Evolutionary conservation across 345 rosid species (phyloP).

Genomic region (Aquilaria malaccensis): DNA sequence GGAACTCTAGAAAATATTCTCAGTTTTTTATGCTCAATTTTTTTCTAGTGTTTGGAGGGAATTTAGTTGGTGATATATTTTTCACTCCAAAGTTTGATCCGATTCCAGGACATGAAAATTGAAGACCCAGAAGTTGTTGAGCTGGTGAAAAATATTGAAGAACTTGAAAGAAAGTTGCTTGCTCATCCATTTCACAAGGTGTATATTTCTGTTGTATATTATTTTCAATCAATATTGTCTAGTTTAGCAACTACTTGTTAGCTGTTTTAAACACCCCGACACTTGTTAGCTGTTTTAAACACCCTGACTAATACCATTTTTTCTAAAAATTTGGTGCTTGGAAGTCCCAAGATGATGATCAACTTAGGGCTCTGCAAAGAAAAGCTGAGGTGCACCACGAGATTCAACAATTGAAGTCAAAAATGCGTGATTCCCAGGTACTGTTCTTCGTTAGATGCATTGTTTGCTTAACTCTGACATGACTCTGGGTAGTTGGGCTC

Average conservation of each 20-base stretch:
- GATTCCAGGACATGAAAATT: slow-evolving; percentile 88
- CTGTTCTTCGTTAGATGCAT: slow-evolving; percentile 7
- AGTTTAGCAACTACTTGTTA: neutral
- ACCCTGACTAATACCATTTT: slow-evolving; percentile 6
- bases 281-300: neutral
- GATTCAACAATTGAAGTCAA: slow-evolving; percentile 86
- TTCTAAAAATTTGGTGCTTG: slow-evolving; percentile 9
- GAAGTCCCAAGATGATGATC: slow-evolving; percentile 84
- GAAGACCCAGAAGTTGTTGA: slow-evolving; percentile 86
- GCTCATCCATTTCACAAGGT: slow-evolving; percentile 95
- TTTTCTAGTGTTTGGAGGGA: no score
- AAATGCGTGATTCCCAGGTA: slow-evolving; percentile 99
- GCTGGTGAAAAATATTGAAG: slow-evolving; percentile 75
- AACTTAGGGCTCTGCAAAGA: slow-evolving; percentile 66
- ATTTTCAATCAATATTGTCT: neutral
- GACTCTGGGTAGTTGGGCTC: neutral
- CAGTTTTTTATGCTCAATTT: no score
- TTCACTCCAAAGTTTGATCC: slow-evolving; percentile 1
- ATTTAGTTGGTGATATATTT: neutral
- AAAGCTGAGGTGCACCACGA: slow-evolving; percentile 95
- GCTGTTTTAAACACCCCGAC: slow-evolving; percentile 11
- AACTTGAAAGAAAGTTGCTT: slow-evolving; percentile 66
- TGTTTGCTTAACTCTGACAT: slow-evolving; percentile 10
- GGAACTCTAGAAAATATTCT: no score
- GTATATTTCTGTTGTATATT: slow-evolving; percentile 2